Evolutionary conservation across 2,329 filamentous ascomycete species (phyloP), one percentile per base, ranked within the genome.

Genomic region (Alternaria alternata): DNA sequence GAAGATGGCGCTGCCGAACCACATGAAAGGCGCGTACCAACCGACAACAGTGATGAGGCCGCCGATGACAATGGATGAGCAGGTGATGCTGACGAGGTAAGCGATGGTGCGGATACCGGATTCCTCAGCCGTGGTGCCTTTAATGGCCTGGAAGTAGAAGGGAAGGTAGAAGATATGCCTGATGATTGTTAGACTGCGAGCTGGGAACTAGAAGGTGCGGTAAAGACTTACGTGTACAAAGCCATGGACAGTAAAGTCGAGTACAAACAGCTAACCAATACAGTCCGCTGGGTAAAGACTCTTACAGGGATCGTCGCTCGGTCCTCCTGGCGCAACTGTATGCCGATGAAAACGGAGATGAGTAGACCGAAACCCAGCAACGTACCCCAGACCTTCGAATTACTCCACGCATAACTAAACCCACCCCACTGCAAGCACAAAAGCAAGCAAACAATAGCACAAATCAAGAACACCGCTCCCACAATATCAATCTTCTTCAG

Each of bases 351-450:
- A 5, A 78, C 64, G 22, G 82, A 69, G 38, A 83, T 77, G 0
- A 83, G 67, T 0, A 86, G 71, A 0, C 79, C 84, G 22, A 83
- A 83, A 1, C 84, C 68, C 4, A 84, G 75, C 70, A 85, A 83
- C 2, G 83, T 75, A 0, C 78, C 79, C 62, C 88, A 87, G n/a
- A 81, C 79, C 0, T 79, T 75, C 0, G 78, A 81, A 8, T 79
- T 79, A 49, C 76, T 68, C 86, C 86, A 89, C 52, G 73, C 51
- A 48, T 82, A 74, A 39, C 81, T 81, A 47, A 82, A 68, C 5
- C 77, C 77, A 22, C 76, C 78, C 76, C 76, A 80, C 59, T 79
- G 76, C 28, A 80, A 61, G 1, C 76, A 72, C 7, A 80, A 59
- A 6, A 79, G 62, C 28, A 78, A 51, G 42, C 65, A 75, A 2